Evolutionary conservation across 805 yeast genomes (phyloP).

Genomic region (Debaryomyces castellii): DNA sequence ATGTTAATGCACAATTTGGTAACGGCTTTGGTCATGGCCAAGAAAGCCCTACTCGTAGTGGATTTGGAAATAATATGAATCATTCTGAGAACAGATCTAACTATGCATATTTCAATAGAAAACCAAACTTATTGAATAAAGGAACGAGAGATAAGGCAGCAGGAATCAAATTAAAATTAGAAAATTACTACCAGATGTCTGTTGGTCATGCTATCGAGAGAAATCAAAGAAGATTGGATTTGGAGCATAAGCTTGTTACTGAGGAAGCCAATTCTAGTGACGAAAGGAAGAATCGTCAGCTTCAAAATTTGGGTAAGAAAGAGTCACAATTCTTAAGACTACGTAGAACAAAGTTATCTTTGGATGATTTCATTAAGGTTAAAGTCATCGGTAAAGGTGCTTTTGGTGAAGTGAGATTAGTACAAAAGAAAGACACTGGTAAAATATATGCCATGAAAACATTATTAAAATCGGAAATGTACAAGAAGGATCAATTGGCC

Average conservation of each 20-base stretch:
- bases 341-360: slow-evolving; percentile 76
- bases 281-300: slow-evolving; percentile 80
- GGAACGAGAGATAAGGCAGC: slow-evolving; percentile 80
- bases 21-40: background rate
- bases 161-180: slow-evolving; percentile 76
- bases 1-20: background rate
- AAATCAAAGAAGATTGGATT: slow-evolving; percentile 84
- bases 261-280: slow-evolving; percentile 70
- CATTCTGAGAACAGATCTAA: slow-evolving; percentile 27
- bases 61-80: background rate
- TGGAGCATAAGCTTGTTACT: slow-evolving; percentile 67
- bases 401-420: slow-evolving; percentile 94
- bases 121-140: slow-evolving; percentile 76
- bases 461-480: slow-evolving; percentile 86
- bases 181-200: slow-evolving; percentile 80
- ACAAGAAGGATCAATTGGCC: slow-evolving; percentile 89
- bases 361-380: slow-evolving; percentile 85
- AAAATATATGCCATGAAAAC: slow-evolving; percentile 95
- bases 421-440: slow-evolving; percentile 89
- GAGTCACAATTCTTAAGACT: slow-evolving; percentile 85
- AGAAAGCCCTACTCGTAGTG: background rate
- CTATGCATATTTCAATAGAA: slow-evolving; percentile 74
- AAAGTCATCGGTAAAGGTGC: slow-evolving; percentile 97
- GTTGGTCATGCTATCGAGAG: slow-evolving; percentile 93
- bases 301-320: slow-evolving; percentile 79